phyloP scores from a whole-genome alignment of 495 filamentous ascomycete species.

The Aspergillus ostianus region DNA sequence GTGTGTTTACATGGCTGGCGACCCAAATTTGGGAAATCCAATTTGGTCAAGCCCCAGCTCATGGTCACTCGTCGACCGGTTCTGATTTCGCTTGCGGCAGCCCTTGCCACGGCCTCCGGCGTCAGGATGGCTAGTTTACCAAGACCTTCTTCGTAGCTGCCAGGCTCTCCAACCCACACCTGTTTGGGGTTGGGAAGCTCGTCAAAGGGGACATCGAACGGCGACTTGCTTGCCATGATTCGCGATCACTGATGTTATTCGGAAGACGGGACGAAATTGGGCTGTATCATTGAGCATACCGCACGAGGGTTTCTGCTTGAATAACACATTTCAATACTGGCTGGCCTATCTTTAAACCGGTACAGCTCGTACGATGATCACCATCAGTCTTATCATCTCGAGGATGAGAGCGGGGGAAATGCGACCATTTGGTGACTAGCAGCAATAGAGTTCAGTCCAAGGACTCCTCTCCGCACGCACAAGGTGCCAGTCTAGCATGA shows the following conservation, averaged over 20 bases:
- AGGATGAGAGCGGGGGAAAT: not conserved
- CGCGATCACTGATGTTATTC: not conserved
- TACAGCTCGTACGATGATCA: not conserved
- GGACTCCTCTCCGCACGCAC: not conserved
- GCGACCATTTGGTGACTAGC: not conserved
- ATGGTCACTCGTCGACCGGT: slow-evolving; percentile 40
- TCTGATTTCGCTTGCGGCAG: slow-evolving; percentile 36
- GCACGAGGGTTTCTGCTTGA: not conserved
- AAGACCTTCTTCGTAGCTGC: slow-evolving; percentile 42
- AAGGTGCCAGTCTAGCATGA: not conserved
- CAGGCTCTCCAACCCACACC: slow-evolving; percentile 43
- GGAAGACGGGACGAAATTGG: not conserved
- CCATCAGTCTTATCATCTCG: not conserved
- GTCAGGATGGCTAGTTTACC: slow-evolving; percentile 44
- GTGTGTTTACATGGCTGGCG: slow-evolving; percentile 40
- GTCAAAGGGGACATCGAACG: slow-evolving; percentile 36
- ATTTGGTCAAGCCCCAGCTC: slow-evolving; percentile 45
- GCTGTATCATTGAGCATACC: not conserved
- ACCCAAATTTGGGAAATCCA: slow-evolving; percentile 45
- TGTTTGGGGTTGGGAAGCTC: slow-evolving; percentile 42
- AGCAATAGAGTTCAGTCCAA: not conserved
- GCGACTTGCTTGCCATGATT: slow-evolving; percentile 19
- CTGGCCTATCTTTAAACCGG: not conserved
- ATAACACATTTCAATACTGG: not conserved
- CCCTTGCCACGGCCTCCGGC: slow-evolving; percentile 38